Percentiles rank a stretch among this genome's conserved stretches.
Conservation (phyloP, 2,329 filamentous ascomycete species). For the Alternaria atra region DNA sequence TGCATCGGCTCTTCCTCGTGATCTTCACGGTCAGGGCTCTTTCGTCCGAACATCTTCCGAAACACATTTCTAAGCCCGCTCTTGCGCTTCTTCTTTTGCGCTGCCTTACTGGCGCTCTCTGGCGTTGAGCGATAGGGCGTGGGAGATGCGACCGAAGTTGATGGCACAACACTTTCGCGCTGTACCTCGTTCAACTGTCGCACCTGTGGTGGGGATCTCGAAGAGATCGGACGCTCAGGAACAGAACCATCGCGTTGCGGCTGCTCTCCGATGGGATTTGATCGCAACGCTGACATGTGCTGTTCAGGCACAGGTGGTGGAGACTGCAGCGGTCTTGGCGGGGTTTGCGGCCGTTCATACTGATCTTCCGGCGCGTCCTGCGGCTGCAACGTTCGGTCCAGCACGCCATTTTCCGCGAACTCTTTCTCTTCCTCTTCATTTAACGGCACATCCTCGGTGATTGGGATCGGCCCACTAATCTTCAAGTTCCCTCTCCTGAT, state of each 20-base stretch:
- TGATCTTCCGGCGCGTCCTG: conserved; percentile 26
- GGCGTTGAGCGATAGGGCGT: conserved; percentile 43
- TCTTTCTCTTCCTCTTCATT: conserved; percentile 48
- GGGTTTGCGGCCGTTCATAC: conserved; percentile 22
- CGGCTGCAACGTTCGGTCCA: conserved; percentile 21
- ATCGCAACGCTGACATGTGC: conserved; percentile 17
- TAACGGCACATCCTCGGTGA: conserved; percentile 47
- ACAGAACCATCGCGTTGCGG: conserved; percentile 15
- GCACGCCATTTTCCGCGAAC: conserved; percentile 36
- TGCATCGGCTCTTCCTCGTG: conserved; percentile 29
- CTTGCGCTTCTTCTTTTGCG: conserved; percentile 47
- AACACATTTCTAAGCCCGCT: conserved; percentile 49
- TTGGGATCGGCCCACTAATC: conserved; percentile 52
- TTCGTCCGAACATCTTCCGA: conserved; percentile 51
- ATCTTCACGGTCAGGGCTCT: conserved; percentile 38
- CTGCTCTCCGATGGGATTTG: conserved; percentile 21
- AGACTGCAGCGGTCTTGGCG: conserved; percentile 23
- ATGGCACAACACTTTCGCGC: conserved; percentile 36
- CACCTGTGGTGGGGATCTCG: conserved; percentile 31
- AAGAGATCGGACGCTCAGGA: conserved; percentile 13
- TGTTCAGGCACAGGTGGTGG: conserved; percentile 23
- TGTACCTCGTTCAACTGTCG: conserved; percentile 37
- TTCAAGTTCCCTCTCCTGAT: conserved; percentile 51
- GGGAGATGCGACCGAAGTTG: conserved; percentile 33
- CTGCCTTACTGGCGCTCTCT: conserved; percentile 36